These are phyloP conservation scores for Aspergillus haitiensis DNA, from an alignment of 495 filamentous ascomycete genomes.

Conservation along the genomic window DNA sequence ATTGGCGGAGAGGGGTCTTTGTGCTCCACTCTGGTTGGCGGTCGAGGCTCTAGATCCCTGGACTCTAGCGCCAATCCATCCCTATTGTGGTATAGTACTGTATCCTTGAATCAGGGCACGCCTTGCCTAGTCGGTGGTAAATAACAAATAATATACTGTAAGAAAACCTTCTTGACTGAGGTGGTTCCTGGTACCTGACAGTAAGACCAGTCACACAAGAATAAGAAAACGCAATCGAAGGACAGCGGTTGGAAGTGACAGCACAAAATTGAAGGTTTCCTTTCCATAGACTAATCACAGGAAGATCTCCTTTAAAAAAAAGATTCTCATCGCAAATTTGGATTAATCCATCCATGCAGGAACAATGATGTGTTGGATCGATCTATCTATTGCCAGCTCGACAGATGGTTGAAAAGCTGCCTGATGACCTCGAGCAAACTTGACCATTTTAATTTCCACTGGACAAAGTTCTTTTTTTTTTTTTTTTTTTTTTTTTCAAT, in stretches of 20 bases:
- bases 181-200: slow-evolving; percentile 10
- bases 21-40: slow-evolving; percentile 12
- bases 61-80: no score
- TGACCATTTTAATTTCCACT: neutral
- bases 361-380: neutral
- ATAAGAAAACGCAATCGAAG: neutral
- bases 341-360: neutral
- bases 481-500: no score
- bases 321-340: neutral
- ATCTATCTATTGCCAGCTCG: neutral
- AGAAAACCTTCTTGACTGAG: neutral
- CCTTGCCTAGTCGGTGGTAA: no score
- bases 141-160: neutral
- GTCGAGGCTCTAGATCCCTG: slow-evolving; percentile 13
- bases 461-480: no score
- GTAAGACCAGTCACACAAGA: slow-evolving; percentile 1
- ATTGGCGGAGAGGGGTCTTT: slow-evolving; percentile 15
- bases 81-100: no score
- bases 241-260: slow-evolving; percentile 1
- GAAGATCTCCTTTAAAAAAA: neutral
- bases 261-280: neutral
- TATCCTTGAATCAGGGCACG: no score
- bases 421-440: neutral
- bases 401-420: neutral
- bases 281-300: slow-evolving; percentile 5